phyloP scores from a whole-genome alignment of 202 grass and related monocot genomes.

The Hordeum pubiflorum region DNA sequence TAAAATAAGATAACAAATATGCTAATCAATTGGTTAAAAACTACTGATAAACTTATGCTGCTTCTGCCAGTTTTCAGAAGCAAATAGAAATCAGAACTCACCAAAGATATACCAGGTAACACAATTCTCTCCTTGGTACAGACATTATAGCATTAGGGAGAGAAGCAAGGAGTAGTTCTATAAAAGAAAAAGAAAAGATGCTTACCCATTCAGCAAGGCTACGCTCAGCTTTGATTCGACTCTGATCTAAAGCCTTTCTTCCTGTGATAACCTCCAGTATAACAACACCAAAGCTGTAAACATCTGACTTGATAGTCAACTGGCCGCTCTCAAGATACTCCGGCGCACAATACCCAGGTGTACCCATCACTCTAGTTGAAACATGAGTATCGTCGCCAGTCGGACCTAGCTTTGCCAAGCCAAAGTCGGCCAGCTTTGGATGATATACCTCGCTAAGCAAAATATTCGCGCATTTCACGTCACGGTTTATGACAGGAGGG shows the following conservation, averaged over 20 bases:
- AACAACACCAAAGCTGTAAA: slow-evolving; percentile 93
- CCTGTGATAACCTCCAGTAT: slow-evolving; percentile 87
- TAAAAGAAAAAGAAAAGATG: neutral
- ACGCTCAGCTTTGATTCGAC: slow-evolving; percentile 38
- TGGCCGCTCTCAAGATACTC: slow-evolving; percentile 81
- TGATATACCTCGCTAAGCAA: slow-evolving; percentile 72
- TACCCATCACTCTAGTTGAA: slow-evolving; percentile 91
- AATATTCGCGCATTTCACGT: slow-evolving; percentile 84
- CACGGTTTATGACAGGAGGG: slow-evolving; percentile 84
- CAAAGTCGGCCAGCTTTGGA: slow-evolving; percentile 88
- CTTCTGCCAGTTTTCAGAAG: neutral
- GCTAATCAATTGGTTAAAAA: neutral
- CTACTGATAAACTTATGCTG: neutral
- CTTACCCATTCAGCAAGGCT: slow-evolving; percentile 85
- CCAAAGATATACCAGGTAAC: neutral
- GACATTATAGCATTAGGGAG: neutral
- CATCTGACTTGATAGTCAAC: slow-evolving; percentile 70
- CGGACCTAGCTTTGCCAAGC: slow-evolving; percentile 78
- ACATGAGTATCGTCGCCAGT: slow-evolving; percentile 82
- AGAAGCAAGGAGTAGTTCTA: neutral
- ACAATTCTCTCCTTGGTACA: neutral
- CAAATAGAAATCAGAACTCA: neutral
- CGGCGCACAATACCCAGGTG: slow-evolving; percentile 85
- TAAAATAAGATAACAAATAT: neutral
- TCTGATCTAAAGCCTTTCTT: slow-evolving; percentile 78